Evolutionary conservation across 768 basidiomycete genomes (phyloP), one percentile per base, ranked within the genome.

Genomic region (Mycena kentingensis): DNA sequence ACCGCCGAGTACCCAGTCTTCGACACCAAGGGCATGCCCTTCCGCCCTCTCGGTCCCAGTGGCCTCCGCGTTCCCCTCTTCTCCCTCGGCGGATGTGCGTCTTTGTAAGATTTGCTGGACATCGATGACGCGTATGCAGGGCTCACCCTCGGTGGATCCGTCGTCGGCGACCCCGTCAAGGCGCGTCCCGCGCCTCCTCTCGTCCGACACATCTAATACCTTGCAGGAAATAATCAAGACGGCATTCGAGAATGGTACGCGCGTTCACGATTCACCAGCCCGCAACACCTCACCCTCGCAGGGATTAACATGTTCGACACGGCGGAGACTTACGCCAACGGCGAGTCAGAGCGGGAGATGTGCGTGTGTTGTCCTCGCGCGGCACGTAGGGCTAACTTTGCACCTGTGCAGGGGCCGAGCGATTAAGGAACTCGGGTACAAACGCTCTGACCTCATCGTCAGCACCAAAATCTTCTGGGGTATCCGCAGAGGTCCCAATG

Each of bases 391-490:
- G 0, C 13, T n/a, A 3, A 29, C 26, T n/a, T 13, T 32, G n/a
- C n/a, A n/a, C 12, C 34, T 52, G 15, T 44, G 12, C 50, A 79
- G 77, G 68, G 91, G 91, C 16, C 81, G 86, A 32, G 88, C 84
- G 2, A 80, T 91, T 66, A 83, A 83, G 65, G 89, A 90, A 65
- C 78, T 90, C 16, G 79, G 80, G 7, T 72, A 84, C 59, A 77
- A 81, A 29, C 78, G 88, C 26, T 72, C 76, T 12, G 89, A 92
- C 62, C 69, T 90, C 13, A 77, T 93, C 46, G 75, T 93, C 61
- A 81, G 85, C n/a, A 93, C 90, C 51, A 92, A 92, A 67, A 54
- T 92, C 34, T 92, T 83, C 76, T 92, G 87, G 78, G 90, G 90
- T 5, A 70, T 78, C 3, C 70, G 81, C 48, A 64, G 66, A 22